Evolutionary conservation across 2,329 filamentous ascomycete genomes (phyloP), one percentile per base, ranked within the genome.

Genomic region (Claviceps arundinis): DNA sequence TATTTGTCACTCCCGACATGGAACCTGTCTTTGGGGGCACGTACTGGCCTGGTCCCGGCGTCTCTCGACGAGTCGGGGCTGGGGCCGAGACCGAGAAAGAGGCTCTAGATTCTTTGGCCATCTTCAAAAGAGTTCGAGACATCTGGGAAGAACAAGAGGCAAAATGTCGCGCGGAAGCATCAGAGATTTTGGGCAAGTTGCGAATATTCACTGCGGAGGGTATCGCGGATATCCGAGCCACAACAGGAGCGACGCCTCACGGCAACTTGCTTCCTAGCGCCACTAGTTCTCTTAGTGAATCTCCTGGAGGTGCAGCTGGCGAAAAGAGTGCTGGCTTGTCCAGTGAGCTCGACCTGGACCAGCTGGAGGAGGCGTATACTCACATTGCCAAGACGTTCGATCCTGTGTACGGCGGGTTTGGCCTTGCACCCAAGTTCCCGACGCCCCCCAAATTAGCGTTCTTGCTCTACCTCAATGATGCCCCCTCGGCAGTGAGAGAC

Each of bases 11-110:
- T 0, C 89, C 93, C 0, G 84, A 95, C 59, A 77, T 97, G 26
- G 85, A 95, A 62, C 93, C 93, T 0, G 86, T 98, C 9, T 97
- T 96, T 68, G 93, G 93, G 40, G 91, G 91, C 24, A 96, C 91
- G 8, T 97, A 96, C 68, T 97, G 89, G 87, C 89, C 90, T 4
- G 87, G 87, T 0, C 87, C 89, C 0, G 83, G 81, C 48, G 79
- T 81, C 4, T 57, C 63, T 42, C 62, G 64, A n/a, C 64, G 64
- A 24, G 54, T 60, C 3, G 56, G 54, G 9, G 70, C 73, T 1
- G 68, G 69, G 5, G 59, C 57, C 34, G 75, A 74, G 6, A 59
- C 57, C 26, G 75, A 74, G 11, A 71, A 77, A 4, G 80, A 81
- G 46, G 79, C 84, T 4, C 76, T 87, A n/a, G 84, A 87, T 43